A percentile compares a stretch with the other conserved stretches of the same genome.
Conservation (phyloP, 306 rosid genomes). For the Oemleria cerasiformis region DNA sequence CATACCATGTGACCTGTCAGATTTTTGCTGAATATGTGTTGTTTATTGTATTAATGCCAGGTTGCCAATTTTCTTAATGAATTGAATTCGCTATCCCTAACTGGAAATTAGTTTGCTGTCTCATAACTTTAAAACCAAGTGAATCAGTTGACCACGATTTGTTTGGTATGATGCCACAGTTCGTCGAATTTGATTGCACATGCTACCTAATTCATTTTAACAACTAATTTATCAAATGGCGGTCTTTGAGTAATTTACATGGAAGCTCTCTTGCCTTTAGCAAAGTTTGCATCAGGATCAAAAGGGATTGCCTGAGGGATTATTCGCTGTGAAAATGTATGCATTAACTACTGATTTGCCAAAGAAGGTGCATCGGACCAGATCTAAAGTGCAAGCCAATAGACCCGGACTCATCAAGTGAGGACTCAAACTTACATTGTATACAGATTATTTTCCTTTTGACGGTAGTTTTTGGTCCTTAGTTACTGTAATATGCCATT, state of each 20-base stretch:
- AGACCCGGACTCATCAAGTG: constrained; percentile 74
- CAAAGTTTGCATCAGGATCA: constrained; percentile 63
- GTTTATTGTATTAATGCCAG: background rate
- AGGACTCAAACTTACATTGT: constrained; percentile 1
- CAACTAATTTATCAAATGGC: no score
- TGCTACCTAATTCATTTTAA: background rate
- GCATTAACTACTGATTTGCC: constrained; percentile 69
- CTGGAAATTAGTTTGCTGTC: background rate
- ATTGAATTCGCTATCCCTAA: background rate
- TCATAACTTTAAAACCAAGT: background rate
- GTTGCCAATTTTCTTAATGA: background rate
- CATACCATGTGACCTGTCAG: background rate
- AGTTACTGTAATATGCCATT: constrained; percentile 6
- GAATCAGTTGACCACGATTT: background rate
- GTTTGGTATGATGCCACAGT: background rate
- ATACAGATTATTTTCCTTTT: background rate
- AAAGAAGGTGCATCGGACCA: constrained; percentile 48
- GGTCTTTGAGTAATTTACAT: background rate
- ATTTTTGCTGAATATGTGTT: background rate
- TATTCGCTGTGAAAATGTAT: constrained; percentile 91
- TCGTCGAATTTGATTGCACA: background rate
- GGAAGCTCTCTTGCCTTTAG: background rate
- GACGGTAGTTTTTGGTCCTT: background rate
- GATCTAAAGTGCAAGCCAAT: constrained; percentile 55
- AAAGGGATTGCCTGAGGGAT: constrained; percentile 66